Evolutionary conservation across 495 filamentous ascomycete species (phyloP).

Genomic region (Aspergillus homomorphus): DNA sequence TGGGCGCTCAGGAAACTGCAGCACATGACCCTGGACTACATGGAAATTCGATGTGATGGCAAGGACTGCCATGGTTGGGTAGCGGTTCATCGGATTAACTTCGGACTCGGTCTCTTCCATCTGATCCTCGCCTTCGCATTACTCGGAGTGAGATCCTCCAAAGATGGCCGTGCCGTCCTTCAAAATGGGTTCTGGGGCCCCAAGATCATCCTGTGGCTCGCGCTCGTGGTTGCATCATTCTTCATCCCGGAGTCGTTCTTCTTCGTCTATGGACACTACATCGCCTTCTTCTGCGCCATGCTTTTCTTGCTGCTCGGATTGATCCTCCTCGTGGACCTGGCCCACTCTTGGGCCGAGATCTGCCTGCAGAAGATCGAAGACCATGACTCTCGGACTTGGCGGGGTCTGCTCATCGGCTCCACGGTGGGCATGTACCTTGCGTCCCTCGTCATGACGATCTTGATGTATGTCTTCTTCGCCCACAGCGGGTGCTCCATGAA

Average conservation of each 20-base stretch:
- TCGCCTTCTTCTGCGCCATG: slow-evolving; percentile 84
- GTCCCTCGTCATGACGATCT: slow-evolving; percentile 85
- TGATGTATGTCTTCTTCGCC: slow-evolving; percentile 98
- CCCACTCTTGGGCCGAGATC: slow-evolving; percentile 96
- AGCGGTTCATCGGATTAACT: slow-evolving; percentile 96
- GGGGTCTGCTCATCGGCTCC: slow-evolving; percentile 81
- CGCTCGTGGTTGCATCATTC: slow-evolving; percentile 84
- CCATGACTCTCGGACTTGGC: slow-evolving; percentile 79
- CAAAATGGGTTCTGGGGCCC: slow-evolving; percentile 96
- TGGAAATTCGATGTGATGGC: slow-evolving; percentile 85
- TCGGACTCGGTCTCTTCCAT: slow-evolving; percentile 93
- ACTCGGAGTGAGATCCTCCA: slow-evolving; percentile 81
- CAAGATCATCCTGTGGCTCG: slow-evolving; percentile 81
- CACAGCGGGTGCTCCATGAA: slow-evolving; percentile 85
- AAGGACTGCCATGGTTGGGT: slow-evolving; percentile 94
- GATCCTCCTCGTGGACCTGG: slow-evolving; percentile 89
- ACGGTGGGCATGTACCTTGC: slow-evolving; percentile 92
- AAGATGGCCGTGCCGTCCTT: slow-evolving; percentile 79
- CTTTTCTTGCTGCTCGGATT: slow-evolving; percentile 91
- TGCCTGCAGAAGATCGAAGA: slow-evolving; percentile 92
- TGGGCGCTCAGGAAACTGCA: slow-evolving; percentile 97
- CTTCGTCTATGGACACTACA: slow-evolving; percentile 92
- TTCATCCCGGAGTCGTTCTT: slow-evolving; percentile 96
- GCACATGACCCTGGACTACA: slow-evolving; percentile 87
- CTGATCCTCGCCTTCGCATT: slow-evolving; percentile 77